Evolutionary conservation across 371 early-diverging fungal species (phyloP).

Genomic region (Smittium culicis): DNA sequence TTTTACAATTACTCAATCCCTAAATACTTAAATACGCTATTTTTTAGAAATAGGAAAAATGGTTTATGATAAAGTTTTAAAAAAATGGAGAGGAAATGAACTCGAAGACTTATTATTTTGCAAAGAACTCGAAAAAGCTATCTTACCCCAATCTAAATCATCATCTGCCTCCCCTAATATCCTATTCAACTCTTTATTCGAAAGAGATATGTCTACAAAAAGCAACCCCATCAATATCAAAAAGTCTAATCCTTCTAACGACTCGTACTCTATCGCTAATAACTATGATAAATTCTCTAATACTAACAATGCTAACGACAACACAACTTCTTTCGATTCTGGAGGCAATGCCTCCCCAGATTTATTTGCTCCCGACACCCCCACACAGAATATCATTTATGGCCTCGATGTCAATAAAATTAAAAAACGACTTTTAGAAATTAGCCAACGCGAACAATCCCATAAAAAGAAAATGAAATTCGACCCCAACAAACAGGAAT

Average conservation of each 20-base stretch:
- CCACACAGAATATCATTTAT: background rate
- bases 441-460: background rate
- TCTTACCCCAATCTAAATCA: no score
- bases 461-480: slow-evolving; percentile 8
- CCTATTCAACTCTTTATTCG: no score
- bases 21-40: no score
- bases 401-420: slow-evolving; percentile 5
- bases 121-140: background rate
- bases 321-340: background rate
- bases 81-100: background rate
- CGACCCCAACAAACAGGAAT: slow-evolving; percentile 3
- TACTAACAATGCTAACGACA: background rate
- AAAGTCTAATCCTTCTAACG: no score
- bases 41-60: background rate
- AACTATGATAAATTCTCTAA: background rate
- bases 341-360: no score
- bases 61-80: background rate
- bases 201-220: background rate
- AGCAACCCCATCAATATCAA: background rate
- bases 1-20: no score
- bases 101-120: background rate
- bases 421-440: slow-evolving; percentile 4
- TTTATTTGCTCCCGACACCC: background rate
- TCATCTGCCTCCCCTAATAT: no score
- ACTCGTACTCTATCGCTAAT: background rate